Conservation (phyloP, 1,139 yeast genomes). For the Kodamaea fungicola region DNA sequence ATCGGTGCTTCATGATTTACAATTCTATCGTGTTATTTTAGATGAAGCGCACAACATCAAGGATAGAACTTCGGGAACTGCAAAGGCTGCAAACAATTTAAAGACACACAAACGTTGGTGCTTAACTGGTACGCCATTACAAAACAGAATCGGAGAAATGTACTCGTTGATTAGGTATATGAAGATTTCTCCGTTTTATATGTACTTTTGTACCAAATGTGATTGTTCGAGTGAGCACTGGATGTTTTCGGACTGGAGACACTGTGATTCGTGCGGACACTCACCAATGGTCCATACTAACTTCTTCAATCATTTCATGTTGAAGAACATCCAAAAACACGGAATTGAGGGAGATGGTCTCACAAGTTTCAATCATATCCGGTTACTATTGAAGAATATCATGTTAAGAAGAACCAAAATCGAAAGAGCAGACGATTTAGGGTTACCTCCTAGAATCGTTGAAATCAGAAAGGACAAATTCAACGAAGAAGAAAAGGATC, state of each 20-base stretch:
- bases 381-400: slow-evolving; percentile 66
- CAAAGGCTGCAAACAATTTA: slow-evolving; percentile 81
- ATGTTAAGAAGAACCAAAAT: slow-evolving; percentile 94
- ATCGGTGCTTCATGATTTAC: slow-evolving; percentile 70
- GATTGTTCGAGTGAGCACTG: slow-evolving; percentile 78
- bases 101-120: slow-evolving; percentile 80
- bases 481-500: slow-evolving; percentile 91
- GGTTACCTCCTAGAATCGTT: slow-evolving; percentile 91
- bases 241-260: slow-evolving; percentile 77
- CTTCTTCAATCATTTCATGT: slow-evolving; percentile 90
- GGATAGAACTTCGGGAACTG: slow-evolving; percentile 89
- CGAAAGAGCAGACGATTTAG: slow-evolving; percentile 95
- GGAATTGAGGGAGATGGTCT: slow-evolving; percentile 81
- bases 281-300: slow-evolving; percentile 92
- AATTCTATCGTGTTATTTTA: slow-evolving; percentile 81
- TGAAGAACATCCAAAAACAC: slow-evolving; percentile 81
- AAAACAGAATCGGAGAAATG: slow-evolving; percentile 93
- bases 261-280: slow-evolving; percentile 85
- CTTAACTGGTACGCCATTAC: slow-evolving; percentile 92
- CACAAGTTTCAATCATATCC: slow-evolving; percentile 72
- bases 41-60: slow-evolving; percentile 98
- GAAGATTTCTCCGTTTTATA: slow-evolving; percentile 79
- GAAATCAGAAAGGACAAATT: slow-evolving; percentile 82
- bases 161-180: slow-evolving; percentile 85
- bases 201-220: slow-evolving; percentile 89